phyloP scores from a whole-genome alignment of 1,139 yeast species.

The Hyphopichia wangnamkhiaoensis region DNA sequence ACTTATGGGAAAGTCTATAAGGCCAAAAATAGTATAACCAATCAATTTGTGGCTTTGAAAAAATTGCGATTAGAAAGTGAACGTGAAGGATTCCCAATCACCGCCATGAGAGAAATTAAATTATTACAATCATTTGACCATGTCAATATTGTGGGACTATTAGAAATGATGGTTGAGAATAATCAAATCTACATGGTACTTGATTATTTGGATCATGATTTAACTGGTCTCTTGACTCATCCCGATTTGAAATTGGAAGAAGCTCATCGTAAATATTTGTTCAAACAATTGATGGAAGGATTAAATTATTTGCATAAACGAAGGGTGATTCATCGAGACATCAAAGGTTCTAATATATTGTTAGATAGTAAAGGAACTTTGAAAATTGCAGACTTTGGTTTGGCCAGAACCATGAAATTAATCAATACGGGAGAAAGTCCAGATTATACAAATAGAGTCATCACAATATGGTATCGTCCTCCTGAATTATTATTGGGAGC shows the following conservation, averaged over 20 bases:
- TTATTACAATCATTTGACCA: conserved; percentile 86
- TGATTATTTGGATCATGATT: conserved; percentile 91
- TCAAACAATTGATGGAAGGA: conserved; percentile 78
- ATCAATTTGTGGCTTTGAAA: conserved; percentile 78
- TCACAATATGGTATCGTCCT: conserved; percentile 96
- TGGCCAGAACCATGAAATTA: conserved; percentile 78
- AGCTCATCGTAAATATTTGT: conserved; percentile 74
- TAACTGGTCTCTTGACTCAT: conserved; percentile 83
- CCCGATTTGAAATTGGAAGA: conserved; percentile 63
- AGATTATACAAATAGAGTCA: conserved; percentile 90
- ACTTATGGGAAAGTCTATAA: conserved; percentile 52
- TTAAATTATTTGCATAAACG: conserved; percentile 77
- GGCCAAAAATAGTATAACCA: conserved; percentile 69
- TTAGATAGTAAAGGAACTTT: conserved; percentile 70
- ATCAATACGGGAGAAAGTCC: conserved; percentile 54
- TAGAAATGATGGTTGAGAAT: conserved; percentile 88
- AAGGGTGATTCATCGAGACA: conserved; percentile 86
- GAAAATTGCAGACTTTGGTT: conserved; percentile 91
- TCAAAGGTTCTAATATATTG: conserved; percentile 89
- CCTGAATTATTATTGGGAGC: conserved; percentile 91
- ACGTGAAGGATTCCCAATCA: conserved; percentile 93
- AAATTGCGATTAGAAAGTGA: conserved; percentile 81
- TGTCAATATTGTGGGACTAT: conserved; percentile 73
- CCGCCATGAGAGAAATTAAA: conserved; percentile 90
- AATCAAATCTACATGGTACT: conserved; percentile 85